A percentile compares a stretch with the other conserved stretches of the same genome.
These are phyloP conservation scores for Paracorniculantispora psalliotae DNA, from an alignment of 2,329 filamentous ascomycete species.

Conservation along the genomic window DNA sequence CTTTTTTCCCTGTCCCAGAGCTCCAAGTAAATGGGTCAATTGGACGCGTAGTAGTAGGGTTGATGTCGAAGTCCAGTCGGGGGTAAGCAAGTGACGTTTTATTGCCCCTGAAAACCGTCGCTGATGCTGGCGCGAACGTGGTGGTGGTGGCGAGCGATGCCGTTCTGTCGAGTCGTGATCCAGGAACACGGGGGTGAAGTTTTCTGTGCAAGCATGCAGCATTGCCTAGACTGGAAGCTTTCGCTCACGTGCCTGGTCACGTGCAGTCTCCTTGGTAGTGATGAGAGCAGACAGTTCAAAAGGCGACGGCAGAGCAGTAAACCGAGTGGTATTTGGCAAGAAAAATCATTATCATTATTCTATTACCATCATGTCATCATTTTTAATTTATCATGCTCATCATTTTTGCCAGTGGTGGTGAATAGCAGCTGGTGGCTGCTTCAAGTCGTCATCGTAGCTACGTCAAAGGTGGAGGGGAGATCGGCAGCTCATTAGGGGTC, in stretches of 20 bases:
- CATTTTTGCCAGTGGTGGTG: neutral
- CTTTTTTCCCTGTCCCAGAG: slow-evolving; percentile 1
- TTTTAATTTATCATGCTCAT: neutral
- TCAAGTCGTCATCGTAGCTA: neutral
- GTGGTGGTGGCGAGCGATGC: neutral
- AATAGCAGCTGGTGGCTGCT: neutral
- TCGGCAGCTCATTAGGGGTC: slow-evolving; percentile 4
- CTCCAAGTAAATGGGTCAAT: slow-evolving; percentile 13
- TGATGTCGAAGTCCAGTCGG: too few species aligned
- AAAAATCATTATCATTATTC: too few species aligned
- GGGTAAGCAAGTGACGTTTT: neutral
- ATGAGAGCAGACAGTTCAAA: neutral
- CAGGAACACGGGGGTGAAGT: slow-evolving; percentile 12
- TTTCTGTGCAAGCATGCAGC: slow-evolving; percentile 12
- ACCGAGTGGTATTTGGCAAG: too few species aligned
- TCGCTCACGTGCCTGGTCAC: slow-evolving; percentile 5
- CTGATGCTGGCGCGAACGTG: neutral
- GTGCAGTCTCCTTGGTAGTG: neutral
- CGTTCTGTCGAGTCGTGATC: slow-evolving; percentile 2
- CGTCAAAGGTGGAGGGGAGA: slow-evolving; percentile 1
- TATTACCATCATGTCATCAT: too few species aligned
- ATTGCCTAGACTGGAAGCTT: slow-evolving; percentile 10
- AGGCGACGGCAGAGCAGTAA: neutral
- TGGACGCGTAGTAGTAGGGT: neutral
- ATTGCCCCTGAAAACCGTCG: neutral